Evolutionary conservation across 305 asterid genomes (phyloP).

Genomic region (Caryopteris hybrid): DNA sequence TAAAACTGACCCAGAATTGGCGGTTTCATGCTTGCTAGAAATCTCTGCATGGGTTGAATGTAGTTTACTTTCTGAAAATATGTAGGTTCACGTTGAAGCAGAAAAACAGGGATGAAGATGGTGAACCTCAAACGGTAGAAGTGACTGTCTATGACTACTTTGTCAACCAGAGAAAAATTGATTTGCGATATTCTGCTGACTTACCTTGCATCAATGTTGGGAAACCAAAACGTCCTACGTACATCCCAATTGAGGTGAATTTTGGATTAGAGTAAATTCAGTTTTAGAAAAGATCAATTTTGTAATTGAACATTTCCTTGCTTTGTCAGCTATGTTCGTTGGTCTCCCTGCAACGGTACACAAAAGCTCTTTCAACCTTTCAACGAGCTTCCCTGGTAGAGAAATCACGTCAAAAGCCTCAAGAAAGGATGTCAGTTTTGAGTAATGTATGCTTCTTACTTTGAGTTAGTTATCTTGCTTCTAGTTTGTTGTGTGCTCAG

Average conservation of each 20-base stretch:
- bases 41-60: neutral
- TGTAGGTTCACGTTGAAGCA: constrained; percentile 48
- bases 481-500: neutral
- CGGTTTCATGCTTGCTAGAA: neutral
- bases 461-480: neutral
- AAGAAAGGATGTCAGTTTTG: constrained; percentile 62
- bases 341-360: constrained; percentile 66
- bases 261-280: neutral
- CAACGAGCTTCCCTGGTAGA: constrained; percentile 78
- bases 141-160: constrained; percentile 67
- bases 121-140: constrained; percentile 33
- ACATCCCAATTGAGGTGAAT: constrained; percentile 63
- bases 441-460: constrained; percentile 36
- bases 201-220: constrained; percentile 76
- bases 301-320: neutral
- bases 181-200: constrained; percentile 54
- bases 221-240: constrained; percentile 47
- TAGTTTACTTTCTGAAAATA: constrained; percentile 1
- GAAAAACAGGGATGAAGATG: constrained; percentile 29
- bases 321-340: constrained; percentile 41
- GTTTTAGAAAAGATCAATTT: neutral
- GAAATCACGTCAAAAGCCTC: constrained; percentile 83
- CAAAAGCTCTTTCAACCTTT: constrained; percentile 58
- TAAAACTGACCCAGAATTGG: neutral
- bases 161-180: constrained; percentile 43